Conservation (phyloP, 1,284 basidiomycete genomes). For the Naganishia liquefaciens region DNA sequence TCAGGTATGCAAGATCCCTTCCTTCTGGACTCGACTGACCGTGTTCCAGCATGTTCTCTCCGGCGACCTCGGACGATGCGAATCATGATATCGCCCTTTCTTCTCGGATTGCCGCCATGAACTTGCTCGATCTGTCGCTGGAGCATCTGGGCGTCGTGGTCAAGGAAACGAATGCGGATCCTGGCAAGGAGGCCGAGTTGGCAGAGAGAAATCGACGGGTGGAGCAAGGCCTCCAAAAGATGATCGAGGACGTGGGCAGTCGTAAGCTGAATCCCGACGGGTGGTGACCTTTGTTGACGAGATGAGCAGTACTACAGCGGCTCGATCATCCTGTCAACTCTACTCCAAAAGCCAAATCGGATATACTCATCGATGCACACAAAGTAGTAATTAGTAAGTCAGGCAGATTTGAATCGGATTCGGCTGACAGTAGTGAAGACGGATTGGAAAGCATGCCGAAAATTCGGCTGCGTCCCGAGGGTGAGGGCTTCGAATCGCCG, state of each 20-base stretch:
- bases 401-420: neutral
- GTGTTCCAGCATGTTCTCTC: conserved; percentile 62
- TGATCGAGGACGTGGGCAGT: conserved; percentile 73
- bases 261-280: conserved; percentile 55
- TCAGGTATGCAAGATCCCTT: conserved; percentile 56
- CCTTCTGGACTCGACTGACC: neutral
- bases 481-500: conserved; percentile 47
- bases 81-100: conserved; percentile 84
- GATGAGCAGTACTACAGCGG: conserved; percentile 64
- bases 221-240: conserved; percentile 61
- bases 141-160: conserved; percentile 79
- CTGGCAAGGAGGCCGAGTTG: conserved; percentile 53
- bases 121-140: conserved; percentile 80
- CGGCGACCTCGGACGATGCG: conserved; percentile 70
- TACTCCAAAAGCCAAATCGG: conserved; percentile 75
- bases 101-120: conserved; percentile 82
- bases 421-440: conserved; percentile 35
- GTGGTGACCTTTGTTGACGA: neutral
- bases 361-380: conserved; percentile 76
- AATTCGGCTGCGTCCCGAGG: conserved; percentile 52
- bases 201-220: conserved; percentile 55
- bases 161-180: conserved; percentile 45
- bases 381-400: conserved; percentile 65
- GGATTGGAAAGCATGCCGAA: conserved; percentile 48
- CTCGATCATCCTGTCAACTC: conserved; percentile 63